These are phyloP conservation scores for Spathaspora gorwiae DNA, from an alignment of 805 yeast genomes.

Conservation along the genomic window DNA sequence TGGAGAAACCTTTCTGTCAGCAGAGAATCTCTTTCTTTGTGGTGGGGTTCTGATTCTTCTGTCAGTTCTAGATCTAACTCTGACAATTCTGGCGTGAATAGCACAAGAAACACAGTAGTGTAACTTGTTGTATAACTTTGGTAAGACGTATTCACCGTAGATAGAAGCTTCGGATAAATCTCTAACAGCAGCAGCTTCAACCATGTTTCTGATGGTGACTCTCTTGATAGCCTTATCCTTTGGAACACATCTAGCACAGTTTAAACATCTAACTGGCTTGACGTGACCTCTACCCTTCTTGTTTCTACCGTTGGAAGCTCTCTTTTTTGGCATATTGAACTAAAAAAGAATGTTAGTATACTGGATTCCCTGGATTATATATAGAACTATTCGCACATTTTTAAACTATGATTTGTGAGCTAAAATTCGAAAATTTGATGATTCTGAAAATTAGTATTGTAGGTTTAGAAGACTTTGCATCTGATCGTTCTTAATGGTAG, in stretches of 20 bases:
- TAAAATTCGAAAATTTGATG: no score
- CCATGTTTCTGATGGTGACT: slow-evolving; percentile 99
- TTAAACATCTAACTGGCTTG: slow-evolving; percentile 98
- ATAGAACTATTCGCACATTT: background rate
- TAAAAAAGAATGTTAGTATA: slow-evolving; percentile 22
- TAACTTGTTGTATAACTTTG: slow-evolving; percentile 99
- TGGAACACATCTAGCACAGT: slow-evolving; percentile 99
- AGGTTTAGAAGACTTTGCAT: no score
- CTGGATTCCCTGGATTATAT: background rate
- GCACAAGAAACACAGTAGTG: slow-evolving; percentile 99
- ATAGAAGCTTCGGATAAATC: slow-evolving; percentile 99
- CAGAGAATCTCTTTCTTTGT: slow-evolving; percentile 96
- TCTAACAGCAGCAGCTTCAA: slow-evolving; percentile 99
- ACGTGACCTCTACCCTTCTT: slow-evolving; percentile 99
- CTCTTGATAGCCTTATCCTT: slow-evolving; percentile 99
- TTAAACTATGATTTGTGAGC: no score
- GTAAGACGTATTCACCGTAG: slow-evolving; percentile 98
- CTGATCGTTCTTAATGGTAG: no score
- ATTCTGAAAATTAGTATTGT: no score
- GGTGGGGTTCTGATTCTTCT: slow-evolving; percentile 99
- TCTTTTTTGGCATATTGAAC: slow-evolving; percentile 97
- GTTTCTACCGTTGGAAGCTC: slow-evolving; percentile 99
- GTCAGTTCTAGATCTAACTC: slow-evolving; percentile 99
- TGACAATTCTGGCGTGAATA: slow-evolving; percentile 98
- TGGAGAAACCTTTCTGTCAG: slow-evolving; percentile 94